Percentiles rank a stretch among this genome's conserved stretches.
These are phyloP conservation scores for Calonectria hawksworthii DNA, from an alignment of 2,329 filamentous ascomycete species.

Conservation along the genomic window DNA sequence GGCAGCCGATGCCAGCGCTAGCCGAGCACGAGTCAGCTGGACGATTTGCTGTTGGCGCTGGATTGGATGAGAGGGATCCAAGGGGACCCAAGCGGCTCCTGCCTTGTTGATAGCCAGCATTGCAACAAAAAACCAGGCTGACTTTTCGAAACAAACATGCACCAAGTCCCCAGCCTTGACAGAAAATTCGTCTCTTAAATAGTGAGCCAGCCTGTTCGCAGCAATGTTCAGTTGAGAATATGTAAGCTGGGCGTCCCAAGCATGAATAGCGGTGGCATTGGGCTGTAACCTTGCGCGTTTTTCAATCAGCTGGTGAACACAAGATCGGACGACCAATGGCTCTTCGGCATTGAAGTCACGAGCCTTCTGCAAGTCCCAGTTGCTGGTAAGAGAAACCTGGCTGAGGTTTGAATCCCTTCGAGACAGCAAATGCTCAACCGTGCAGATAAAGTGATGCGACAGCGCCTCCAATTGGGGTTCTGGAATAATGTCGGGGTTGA, in stretches of 20 bases:
- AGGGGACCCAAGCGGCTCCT: slow-evolving; percentile 47
- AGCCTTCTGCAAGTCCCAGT: slow-evolving; percentile 8
- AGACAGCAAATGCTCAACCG: not conserved
- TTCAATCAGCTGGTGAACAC: slow-evolving; percentile 40
- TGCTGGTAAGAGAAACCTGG: not conserved
- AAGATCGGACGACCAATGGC: not conserved
- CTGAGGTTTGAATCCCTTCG: not conserved
- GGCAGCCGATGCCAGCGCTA: not conserved
- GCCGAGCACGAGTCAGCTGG: not conserved
- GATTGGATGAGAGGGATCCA: slow-evolving; percentile 55
- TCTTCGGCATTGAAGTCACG: not conserved
- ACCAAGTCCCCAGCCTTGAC: slow-evolving; percentile 16
- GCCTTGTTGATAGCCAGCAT: slow-evolving; percentile 52
- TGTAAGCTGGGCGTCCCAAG: slow-evolving; percentile 46
- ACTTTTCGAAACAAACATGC: slow-evolving; percentile 32
- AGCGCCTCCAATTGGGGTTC: slow-evolving; percentile 2
- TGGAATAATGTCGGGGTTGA: not conserved
- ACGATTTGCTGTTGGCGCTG: slow-evolving; percentile 17
- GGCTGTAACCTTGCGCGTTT: slow-evolving; percentile 18
- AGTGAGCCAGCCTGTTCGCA: slow-evolving; percentile 11
- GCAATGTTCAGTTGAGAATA: slow-evolving; percentile 32
- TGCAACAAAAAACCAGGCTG: slow-evolving; percentile 36
- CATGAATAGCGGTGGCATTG: slow-evolving; percentile 33
- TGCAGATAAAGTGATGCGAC: not conserved
- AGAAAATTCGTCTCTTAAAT: slow-evolving; percentile 9